Percentiles rank a stretch among this genome's conserved stretches.
phyloP scores from a whole-genome alignment of 2,329 filamentous ascomycete species.

The Berkeleyomyces rouxiae region DNA sequence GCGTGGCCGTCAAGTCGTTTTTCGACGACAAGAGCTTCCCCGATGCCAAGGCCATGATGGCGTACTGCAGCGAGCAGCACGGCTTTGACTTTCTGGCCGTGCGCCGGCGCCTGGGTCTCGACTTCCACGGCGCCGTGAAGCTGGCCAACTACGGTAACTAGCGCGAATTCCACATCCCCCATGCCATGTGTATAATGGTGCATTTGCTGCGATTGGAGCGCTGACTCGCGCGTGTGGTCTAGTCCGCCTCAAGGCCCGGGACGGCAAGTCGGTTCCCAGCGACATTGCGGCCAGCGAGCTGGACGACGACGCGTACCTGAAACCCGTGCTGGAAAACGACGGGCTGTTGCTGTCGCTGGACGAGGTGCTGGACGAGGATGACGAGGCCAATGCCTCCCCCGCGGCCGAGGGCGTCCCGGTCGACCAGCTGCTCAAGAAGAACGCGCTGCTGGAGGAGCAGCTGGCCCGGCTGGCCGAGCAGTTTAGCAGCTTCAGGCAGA shows the following conservation, averaged over 20 bases:
- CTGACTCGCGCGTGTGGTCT: background rate
- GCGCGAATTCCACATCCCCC: background rate
- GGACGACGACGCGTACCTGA: constrained; percentile 63
- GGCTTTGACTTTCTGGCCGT: constrained; percentile 49
- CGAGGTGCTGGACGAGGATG: constrained; percentile 42
- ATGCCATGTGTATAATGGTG: background rate
- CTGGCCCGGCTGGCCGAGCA: constrained; percentile 44
- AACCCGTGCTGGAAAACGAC: constrained; percentile 77
- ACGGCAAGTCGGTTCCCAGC: constrained; percentile 32
- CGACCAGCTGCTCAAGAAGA: constrained; percentile 14
- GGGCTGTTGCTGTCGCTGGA: constrained; percentile 76
- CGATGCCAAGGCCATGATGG: constrained; percentile 47
- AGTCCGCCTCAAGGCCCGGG: constrained; percentile 33
- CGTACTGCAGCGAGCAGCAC: constrained; percentile 48
- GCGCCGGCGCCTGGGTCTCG: constrained; percentile 40
- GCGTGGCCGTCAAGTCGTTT: constrained; percentile 46
- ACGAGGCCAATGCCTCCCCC: constrained; percentile 19
- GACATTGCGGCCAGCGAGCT: constrained; percentile 46
- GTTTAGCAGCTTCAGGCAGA: constrained; percentile 47
- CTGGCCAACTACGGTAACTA: constrained; percentile 49
- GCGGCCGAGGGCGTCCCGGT: background rate
- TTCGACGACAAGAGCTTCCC: constrained; percentile 51
- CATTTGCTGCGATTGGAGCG: background rate
- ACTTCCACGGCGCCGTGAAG: constrained; percentile 59
- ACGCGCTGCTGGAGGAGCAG: constrained; percentile 32